Conservation (phyloP, 2,329 filamentous ascomycete species). For the Pleurostoma richardsiae region DNA sequence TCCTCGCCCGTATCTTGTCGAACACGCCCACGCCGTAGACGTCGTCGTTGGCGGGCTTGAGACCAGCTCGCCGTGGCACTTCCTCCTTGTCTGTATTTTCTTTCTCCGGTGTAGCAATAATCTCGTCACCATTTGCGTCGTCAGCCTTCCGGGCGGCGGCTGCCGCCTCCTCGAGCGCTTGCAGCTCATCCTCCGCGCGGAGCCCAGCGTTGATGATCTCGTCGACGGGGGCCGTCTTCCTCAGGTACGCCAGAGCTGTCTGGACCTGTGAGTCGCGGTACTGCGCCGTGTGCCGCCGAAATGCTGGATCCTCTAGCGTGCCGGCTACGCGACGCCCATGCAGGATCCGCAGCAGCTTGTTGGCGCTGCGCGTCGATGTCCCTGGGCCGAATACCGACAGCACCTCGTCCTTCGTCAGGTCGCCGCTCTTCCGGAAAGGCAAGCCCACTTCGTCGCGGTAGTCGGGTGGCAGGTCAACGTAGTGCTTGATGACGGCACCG, state of each 20-base stretch:
- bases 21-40: constrained; percentile 54
- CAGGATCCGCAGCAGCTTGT: constrained; percentile 50
- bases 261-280: constrained; percentile 36
- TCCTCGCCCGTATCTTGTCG: constrained; percentile 51
- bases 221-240: constrained; percentile 49
- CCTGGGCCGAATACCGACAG: constrained; percentile 43
- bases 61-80: constrained; percentile 13
- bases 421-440: constrained; percentile 37
- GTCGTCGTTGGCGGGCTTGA: constrained; percentile 30
- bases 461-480: constrained; percentile 50
- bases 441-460: constrained; percentile 54
- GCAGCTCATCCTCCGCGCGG: constrained; percentile 58
- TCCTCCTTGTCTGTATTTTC: constrained; percentile 10
- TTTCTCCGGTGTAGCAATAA: constrained; percentile 10
- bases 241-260: constrained; percentile 49
- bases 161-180: constrained; percentile 38
- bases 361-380: constrained; percentile 39
- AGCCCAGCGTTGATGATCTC: constrained; percentile 57
- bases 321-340: constrained; percentile 61
- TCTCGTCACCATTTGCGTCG: constrained; percentile 11
- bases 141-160: constrained; percentile 11
- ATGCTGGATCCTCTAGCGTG: constrained; percentile 54
- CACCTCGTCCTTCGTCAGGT: constrained; percentile 44
- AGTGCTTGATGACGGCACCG: constrained; percentile 39
- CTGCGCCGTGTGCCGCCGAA: constrained; percentile 38